Evolutionary conservation across 177 flowering plant genomes (phyloP).

Genomic region (Telopea speciosissima): DNA sequence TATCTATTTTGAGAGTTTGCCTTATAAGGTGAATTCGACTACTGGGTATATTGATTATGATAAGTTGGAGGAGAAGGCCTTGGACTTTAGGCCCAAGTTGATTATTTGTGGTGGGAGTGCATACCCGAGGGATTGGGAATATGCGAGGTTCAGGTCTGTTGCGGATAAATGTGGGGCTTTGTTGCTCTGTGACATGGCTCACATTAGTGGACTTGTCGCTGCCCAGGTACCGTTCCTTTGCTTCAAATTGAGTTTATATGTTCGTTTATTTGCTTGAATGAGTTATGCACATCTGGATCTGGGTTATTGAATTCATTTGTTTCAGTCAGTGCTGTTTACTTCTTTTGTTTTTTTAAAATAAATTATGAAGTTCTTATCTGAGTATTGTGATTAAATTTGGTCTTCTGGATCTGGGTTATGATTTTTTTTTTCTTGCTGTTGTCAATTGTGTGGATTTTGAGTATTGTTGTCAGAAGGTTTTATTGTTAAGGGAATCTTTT

Average conservation of each 20-base stretch:
- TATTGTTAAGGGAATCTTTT: neutral
- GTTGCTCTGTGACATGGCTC: constrained; percentile 90
- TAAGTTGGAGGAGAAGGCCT: constrained; percentile 75
- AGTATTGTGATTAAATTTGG: neutral
- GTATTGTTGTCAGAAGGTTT: neutral
- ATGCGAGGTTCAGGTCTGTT: constrained; percentile 68
- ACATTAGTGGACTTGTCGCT: constrained; percentile 3
- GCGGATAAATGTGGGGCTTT: constrained; percentile 85
- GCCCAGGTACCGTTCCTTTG: neutral
- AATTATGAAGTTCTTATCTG: neutral
- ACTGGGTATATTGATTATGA: constrained; percentile 84
- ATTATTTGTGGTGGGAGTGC: constrained; percentile 87
- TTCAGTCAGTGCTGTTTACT: too few species aligned
- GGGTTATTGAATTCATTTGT: neutral
- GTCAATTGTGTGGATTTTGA: neutral
- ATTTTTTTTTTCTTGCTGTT: neutral
- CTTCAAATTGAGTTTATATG: too few species aligned
- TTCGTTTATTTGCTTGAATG: neutral
- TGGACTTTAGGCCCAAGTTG: constrained; percentile 75
- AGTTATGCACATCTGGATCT: neutral
- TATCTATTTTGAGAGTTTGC: constrained; percentile 80
- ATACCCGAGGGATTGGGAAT: constrained; percentile 83
- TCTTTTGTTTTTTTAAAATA: too few species aligned
- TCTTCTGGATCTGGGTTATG: neutral
- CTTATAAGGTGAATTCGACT: constrained; percentile 79